Percentiles rank a stretch among this genome's conserved stretches.
Conservation (phyloP, 2,329 filamentous ascomycete genomes). For the Colletotrichum sublineola region DNA sequence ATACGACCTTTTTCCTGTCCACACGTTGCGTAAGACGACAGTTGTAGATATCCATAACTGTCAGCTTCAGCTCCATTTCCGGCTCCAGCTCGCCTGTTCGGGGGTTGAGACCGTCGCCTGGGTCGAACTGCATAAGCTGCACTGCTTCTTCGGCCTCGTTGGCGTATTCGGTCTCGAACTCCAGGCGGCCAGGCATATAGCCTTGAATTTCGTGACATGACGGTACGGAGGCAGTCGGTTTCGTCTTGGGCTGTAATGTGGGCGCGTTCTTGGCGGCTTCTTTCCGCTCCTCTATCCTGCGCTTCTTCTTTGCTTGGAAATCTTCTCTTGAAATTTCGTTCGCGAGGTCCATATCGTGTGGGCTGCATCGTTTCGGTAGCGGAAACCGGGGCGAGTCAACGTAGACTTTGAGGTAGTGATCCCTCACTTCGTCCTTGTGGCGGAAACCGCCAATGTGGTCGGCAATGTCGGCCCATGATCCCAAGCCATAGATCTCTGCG, state of each 20-base stretch:
- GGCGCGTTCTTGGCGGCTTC: slow-evolving; percentile 88
- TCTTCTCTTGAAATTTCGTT: slow-evolving; percentile 88
- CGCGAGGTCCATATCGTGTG: slow-evolving; percentile 82
- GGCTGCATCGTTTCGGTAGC: slow-evolving; percentile 86
- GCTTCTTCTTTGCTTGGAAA: slow-evolving; percentile 93
- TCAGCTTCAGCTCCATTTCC: slow-evolving; percentile 97
- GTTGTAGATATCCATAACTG: slow-evolving; percentile 99
- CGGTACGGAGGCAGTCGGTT: slow-evolving; percentile 94
- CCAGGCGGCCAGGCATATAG: slow-evolving; percentile 96
- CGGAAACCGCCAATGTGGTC: slow-evolving; percentile 98
- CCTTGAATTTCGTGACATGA: slow-evolving; percentile 98
- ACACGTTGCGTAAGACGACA: slow-evolving; percentile 89
- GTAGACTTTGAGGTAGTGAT: slow-evolving; percentile 93
- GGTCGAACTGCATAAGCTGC: slow-evolving; percentile 98
- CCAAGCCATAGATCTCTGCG: slow-evolving; percentile 94
- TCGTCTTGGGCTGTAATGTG: slow-evolving; percentile 89
- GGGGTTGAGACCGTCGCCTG: slow-evolving; percentile 91
- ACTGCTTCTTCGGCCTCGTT: slow-evolving; percentile 99
- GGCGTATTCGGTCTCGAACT: slow-evolving; percentile 97
- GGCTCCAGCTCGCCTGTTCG: slow-evolving; percentile 88
- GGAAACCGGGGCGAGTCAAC: slow-evolving; percentile 88
- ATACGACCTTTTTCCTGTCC: slow-evolving; percentile 95
- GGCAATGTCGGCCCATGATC: slow-evolving; percentile 97
- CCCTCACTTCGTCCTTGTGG: slow-evolving; percentile 93
- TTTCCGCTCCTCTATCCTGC: slow-evolving; percentile 91